Conservation (phyloP, 2,329 filamentous ascomycete genomes). For the Penicillium sp. region DNA sequence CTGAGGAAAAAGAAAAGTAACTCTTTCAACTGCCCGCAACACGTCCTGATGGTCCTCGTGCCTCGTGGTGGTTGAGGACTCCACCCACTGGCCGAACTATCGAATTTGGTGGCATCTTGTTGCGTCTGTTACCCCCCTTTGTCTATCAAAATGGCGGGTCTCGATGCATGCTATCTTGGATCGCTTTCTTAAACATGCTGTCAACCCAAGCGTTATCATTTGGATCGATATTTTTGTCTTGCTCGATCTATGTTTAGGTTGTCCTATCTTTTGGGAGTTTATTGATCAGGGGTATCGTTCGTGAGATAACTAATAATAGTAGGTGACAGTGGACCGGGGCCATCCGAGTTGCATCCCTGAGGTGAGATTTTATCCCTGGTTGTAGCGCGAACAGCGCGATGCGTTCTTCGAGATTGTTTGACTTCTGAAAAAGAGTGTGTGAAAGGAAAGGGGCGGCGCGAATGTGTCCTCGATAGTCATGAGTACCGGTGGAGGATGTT, state of each 20-base stretch:
- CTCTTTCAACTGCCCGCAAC: not conserved
- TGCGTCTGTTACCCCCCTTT: conserved; percentile 20
- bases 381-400: not conserved
- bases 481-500: not conserved
- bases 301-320: conserved; percentile 1
- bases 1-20: not conserved
- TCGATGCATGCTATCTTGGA: conserved; percentile 14
- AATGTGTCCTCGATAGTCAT: not conserved
- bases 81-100: not conserved
- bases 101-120: conserved; percentile 15
- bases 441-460: not conserved
- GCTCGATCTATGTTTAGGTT: conserved; percentile 19
- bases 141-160: conserved; percentile 20
- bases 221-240: not conserved
- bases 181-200: not conserved
- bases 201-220: not conserved
- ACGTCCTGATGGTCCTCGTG: not conserved
- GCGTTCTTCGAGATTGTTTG: not conserved
- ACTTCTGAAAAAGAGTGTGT: not conserved
- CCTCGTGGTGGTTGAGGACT: not conserved
- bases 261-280: not conserved
- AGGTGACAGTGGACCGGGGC: not conserved
- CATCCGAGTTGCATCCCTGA: not conserved
- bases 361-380: not conserved
- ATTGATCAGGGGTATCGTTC: conserved; percentile 5